Evolutionary conservation across 768 basidiomycete species (phyloP).

Genomic region (Filobasidium wieringae): DNA sequence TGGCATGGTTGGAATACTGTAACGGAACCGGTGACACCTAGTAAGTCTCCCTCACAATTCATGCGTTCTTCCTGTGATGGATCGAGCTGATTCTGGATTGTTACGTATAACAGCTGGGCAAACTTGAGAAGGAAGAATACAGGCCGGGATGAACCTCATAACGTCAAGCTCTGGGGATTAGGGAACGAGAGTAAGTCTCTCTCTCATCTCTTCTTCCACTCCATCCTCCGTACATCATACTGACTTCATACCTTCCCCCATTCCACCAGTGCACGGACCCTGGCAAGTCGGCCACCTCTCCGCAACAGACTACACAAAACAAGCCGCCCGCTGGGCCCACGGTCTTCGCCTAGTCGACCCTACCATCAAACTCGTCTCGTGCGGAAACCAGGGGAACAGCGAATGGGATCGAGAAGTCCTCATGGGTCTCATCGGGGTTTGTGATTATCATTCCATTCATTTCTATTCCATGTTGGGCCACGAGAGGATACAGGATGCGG

Average conservation of each 20-base stretch:
- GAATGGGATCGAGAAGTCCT: slow-evolving; percentile 42
- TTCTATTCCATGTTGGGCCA: slow-evolving; percentile 36
- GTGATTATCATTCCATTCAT: slow-evolving; percentile 46
- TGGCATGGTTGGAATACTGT: slow-evolving; percentile 54
- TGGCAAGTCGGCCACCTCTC: slow-evolving; percentile 50
- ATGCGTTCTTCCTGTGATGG: neutral
- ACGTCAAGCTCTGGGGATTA: slow-evolving; percentile 43
- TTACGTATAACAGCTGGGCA: slow-evolving; percentile 43
- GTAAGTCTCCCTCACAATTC: slow-evolving; percentile 15
- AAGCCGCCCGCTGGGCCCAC: slow-evolving; percentile 54
- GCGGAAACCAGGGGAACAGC: slow-evolving; percentile 41
- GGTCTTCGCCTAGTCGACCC: slow-evolving; percentile 52
- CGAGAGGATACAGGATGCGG: slow-evolving; percentile 19
- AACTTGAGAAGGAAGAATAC: slow-evolving; percentile 50
- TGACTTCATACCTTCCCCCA: too few species aligned
- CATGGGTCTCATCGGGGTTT: slow-evolving; percentile 31
- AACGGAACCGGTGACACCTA: slow-evolving; percentile 44
- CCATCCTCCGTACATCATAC: neutral
- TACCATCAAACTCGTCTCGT: slow-evolving; percentile 47
- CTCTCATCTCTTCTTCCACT: neutral
- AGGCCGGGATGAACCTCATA: slow-evolving; percentile 49
- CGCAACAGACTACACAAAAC: slow-evolving; percentile 48
- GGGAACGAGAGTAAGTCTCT: slow-evolving; percentile 47
- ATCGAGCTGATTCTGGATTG: neutral
- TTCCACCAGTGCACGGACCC: slow-evolving; percentile 31